Evolutionary conservation across 1,139 yeast genomes (phyloP).

Genomic region (Starmera stellimalicola): DNA sequence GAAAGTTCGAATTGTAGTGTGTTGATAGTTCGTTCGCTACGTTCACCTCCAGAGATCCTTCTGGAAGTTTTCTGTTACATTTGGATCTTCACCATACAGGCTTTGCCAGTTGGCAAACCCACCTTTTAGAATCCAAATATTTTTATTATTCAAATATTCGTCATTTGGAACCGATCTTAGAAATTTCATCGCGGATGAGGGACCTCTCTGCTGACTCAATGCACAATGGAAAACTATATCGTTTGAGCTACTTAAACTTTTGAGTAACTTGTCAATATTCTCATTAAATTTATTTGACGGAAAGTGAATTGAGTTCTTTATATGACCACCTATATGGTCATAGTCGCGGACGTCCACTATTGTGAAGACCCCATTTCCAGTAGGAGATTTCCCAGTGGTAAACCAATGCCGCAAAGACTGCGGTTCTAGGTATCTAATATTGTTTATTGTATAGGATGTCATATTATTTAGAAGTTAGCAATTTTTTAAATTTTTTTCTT

Average conservation of each 20-base stretch:
- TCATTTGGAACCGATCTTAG: conserved; percentile 41
- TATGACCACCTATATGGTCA: conserved; percentile 70
- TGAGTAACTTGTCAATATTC: conserved; percentile 33
- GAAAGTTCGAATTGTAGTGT: too few species aligned
- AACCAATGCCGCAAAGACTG: conserved; percentile 38
- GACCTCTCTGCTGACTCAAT: conserved; percentile 84
- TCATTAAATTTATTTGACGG: conserved; percentile 45
- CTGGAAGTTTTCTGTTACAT: conserved; percentile 60
- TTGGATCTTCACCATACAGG: conserved; percentile 54
- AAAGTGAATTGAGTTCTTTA: conserved; percentile 48
- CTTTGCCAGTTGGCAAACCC: conserved; percentile 85
- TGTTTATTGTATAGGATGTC: too few species aligned
- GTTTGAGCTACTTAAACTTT: conserved; percentile 28
- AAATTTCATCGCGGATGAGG: conserved; percentile 66
- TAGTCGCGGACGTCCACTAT: conserved; percentile 84
- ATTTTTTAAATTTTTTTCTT: too few species aligned
- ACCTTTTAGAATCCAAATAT: conserved; percentile 67
- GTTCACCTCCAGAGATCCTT: conserved; percentile 51
- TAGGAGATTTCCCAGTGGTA: conserved; percentile 25
- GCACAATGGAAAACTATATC: conserved; percentile 86
- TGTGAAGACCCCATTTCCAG: conserved; percentile 38
- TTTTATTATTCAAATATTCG: conserved; percentile 30
- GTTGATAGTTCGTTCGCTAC: too few species aligned
- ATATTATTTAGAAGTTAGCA: too few species aligned
- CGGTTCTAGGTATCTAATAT: conserved; percentile 36